These are phyloP conservation scores for Adansonia madagascariensis DNA, from an alignment of 441 rosid genomes.

Conservation along the genomic window DNA sequence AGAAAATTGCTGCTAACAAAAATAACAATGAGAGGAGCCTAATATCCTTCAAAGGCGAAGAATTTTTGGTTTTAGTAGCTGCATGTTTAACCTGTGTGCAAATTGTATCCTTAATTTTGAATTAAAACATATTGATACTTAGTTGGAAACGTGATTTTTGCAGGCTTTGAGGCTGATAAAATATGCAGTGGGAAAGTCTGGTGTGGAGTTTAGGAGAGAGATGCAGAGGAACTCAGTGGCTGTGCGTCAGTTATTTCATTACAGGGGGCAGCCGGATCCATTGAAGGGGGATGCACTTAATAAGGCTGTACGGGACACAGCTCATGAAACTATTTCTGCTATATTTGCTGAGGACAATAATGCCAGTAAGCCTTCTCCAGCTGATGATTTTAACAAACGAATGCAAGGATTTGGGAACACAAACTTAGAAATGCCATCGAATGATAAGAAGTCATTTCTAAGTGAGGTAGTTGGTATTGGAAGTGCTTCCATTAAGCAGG, in stretches of 20 bases:
- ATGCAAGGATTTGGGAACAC: conserved; percentile 96
- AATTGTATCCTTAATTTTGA: background rate
- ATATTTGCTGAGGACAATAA: conserved; percentile 78
- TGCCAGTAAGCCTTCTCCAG: conserved; percentile 47
- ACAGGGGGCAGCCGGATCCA: conserved; percentile 86
- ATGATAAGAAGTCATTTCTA: conserved; percentile 88
- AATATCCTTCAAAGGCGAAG: background rate
- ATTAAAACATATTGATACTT: conserved; percentile 21
- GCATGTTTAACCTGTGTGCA: background rate
- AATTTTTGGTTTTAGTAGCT: background rate
- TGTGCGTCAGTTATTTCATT: conserved; percentile 86
- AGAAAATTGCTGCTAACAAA: background rate
- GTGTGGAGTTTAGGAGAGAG: conserved; percentile 88
- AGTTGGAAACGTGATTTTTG: conserved; percentile 30
- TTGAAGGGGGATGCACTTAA: conserved; percentile 94
- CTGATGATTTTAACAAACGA: conserved; percentile 65
- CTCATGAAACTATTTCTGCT: conserved; percentile 83
- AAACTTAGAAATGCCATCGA: conserved; percentile 68
- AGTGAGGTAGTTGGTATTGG: conserved; percentile 95
- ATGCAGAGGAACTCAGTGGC: conserved; percentile 94
- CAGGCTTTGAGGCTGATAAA: conserved; percentile 94
- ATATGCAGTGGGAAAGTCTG: conserved; percentile 88
- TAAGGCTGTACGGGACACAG: conserved; percentile 92
- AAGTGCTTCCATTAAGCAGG: conserved; percentile 94
- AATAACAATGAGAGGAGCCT: background rate